Evolutionary conservation across 345 rosid species (phyloP).

Genomic region (Crucihimalaya himalaica): DNA sequence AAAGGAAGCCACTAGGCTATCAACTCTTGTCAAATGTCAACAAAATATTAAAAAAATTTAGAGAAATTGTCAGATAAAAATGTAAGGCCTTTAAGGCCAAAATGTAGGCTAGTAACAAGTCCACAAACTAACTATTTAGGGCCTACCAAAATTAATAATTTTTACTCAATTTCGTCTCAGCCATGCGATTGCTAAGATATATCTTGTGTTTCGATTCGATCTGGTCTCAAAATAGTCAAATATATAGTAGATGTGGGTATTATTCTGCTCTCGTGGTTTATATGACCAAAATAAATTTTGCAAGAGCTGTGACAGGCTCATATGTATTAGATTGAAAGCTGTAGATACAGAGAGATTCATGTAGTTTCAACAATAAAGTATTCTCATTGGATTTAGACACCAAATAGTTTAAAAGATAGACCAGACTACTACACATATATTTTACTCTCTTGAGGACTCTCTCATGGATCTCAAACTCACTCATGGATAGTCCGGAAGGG

Average conservation of each 20-base stretch:
- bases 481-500: slow-evolving; percentile 59
- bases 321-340: slow-evolving; percentile 22
- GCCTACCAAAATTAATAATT: neutral
- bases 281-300: slow-evolving; percentile 26
- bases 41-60: neutral
- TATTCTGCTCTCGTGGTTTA: neutral
- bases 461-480: slow-evolving; percentile 24
- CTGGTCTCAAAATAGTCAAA: neutral
- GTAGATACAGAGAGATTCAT: slow-evolving; percentile 23
- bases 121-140: neutral
- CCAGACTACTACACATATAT: slow-evolving; percentile 10
- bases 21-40: slow-evolving; percentile 6
- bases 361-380: slow-evolving; percentile 14
- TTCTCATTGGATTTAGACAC: slow-evolving; percentile 30
- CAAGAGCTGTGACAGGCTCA: slow-evolving; percentile 17
- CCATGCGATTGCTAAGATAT: neutral
- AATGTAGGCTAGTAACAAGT: neutral
- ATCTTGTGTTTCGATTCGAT: neutral
- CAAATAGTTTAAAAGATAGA: slow-evolving; percentile 21
- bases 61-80: neutral
- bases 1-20: neutral
- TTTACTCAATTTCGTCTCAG: neutral
- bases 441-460: neutral
- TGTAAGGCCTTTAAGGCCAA: neutral
- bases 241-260: neutral